Conservation (phyloP, 2,329 filamentous ascomycete species). For the Sporothrix luriei region DNA sequence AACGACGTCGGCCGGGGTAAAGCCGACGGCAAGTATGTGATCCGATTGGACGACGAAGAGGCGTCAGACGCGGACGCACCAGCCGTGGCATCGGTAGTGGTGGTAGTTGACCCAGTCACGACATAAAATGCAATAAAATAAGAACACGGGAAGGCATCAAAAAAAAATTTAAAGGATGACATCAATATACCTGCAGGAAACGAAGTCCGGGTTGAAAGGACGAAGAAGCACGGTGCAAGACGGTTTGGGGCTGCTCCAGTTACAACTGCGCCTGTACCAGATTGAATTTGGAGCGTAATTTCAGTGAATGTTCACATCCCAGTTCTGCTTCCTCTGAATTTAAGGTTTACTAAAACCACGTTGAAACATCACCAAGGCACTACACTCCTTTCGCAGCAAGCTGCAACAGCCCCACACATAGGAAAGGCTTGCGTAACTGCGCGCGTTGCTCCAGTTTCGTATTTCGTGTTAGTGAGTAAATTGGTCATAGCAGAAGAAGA, state of each 20-base stretch:
- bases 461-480: background rate
- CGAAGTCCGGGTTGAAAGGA: background rate
- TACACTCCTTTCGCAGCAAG: background rate
- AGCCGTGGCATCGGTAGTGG: background rate
- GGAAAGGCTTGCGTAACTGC: constrained; percentile 13
- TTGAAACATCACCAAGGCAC: constrained; percentile 8
- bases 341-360: constrained; percentile 7
- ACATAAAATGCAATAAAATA: background rate
- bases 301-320: background rate
- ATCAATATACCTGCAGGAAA: background rate
- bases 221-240: background rate
- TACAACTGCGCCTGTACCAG: background rate
- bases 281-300: background rate
- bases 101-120: background rate
- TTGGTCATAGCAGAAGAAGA: background rate
- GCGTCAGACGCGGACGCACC: constrained; percentile 17
- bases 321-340: background rate
- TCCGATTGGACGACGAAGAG: constrained; percentile 33
- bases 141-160: background rate
- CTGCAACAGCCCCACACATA: constrained; percentile 1
- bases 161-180: background rate
- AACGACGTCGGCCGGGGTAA: constrained; percentile 31
- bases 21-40: constrained; percentile 37
- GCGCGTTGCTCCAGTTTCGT: background rate
- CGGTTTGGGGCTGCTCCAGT: no score